Evolutionary conservation across 441 rosid species (phyloP).

Genomic region (Flueggea neowawraea): DNA sequence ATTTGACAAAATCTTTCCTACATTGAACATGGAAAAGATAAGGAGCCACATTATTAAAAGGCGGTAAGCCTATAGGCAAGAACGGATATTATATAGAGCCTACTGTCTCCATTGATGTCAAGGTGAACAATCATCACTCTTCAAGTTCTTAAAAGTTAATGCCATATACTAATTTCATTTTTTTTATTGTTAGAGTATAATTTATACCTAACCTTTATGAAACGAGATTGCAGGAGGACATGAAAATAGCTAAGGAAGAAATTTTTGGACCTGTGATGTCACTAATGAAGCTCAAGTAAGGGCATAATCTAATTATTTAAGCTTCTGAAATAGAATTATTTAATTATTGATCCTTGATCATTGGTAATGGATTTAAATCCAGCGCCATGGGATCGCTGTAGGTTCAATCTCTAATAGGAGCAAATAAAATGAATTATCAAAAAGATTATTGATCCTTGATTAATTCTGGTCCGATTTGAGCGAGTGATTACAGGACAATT

Average conservation of each 20-base stretch:
- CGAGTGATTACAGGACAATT: slow-evolving; percentile 49
- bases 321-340: not conserved
- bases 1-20: slow-evolving; percentile 55
- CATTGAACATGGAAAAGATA: slow-evolving; percentile 69
- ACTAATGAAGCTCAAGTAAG: slow-evolving; percentile 77
- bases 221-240: too few relatives aligned
- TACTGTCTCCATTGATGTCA: slow-evolving; percentile 65
- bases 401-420: too few relatives aligned
- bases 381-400: too few relatives aligned
- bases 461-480: too few relatives aligned
- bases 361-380: too few relatives aligned
- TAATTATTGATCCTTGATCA: too few relatives aligned
- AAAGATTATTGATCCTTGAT: not conserved
- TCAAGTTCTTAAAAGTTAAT: too few relatives aligned
- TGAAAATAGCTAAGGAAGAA: slow-evolving; percentile 65
- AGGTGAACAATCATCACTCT: too few relatives aligned
- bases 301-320: not conserved
- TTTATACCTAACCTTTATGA: too few relatives aligned
- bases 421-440: too few relatives aligned
- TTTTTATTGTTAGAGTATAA: too few relatives aligned
- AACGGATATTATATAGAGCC: slow-evolving; percentile 76
- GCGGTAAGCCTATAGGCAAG: slow-evolving; percentile 47
- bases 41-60: slow-evolving; percentile 71
- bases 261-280: slow-evolving; percentile 86
- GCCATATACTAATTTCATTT: too few relatives aligned